Conservation (phyloP, 2,329 filamentous ascomycete species). For the Beauveria rudraprayagi region DNA sequence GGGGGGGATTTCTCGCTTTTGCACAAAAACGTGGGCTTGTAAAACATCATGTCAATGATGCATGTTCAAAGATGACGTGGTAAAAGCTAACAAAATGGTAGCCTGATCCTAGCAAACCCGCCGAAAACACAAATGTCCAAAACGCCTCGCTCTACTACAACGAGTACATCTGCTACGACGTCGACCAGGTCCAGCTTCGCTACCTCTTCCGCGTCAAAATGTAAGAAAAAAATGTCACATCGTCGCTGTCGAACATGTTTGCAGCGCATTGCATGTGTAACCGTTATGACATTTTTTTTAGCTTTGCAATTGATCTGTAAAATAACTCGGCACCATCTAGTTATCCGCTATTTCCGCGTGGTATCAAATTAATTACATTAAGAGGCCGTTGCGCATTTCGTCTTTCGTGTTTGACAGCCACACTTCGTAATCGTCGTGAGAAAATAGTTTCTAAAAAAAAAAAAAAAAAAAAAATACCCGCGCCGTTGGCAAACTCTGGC, state of each 20-base stretch:
- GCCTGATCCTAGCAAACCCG: slow-evolving; percentile 41
- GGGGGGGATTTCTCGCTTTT: neutral
- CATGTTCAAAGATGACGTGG: neutral
- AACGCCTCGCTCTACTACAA: slow-evolving; percentile 54
- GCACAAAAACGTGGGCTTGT: neutral
- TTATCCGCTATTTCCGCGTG: neutral
- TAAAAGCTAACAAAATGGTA: slow-evolving; percentile 17
- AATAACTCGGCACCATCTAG: neutral
- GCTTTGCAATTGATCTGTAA: neutral
- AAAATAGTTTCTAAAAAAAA: neutral
- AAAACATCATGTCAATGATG: neutral
- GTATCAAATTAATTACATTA: neutral
- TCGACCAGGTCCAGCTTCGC: slow-evolving; percentile 60
- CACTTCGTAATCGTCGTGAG: neutral
- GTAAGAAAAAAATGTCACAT: slow-evolving; percentile 15
- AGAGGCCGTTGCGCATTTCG: neutral
- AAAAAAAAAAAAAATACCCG: slow-evolving; percentile 18
- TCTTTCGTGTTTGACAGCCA: neutral
- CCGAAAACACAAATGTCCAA: slow-evolving; percentile 38
- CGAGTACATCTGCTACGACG: slow-evolving; percentile 65
- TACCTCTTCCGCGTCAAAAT: slow-evolving; percentile 60
- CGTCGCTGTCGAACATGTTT: neutral
- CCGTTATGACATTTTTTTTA: neutral
- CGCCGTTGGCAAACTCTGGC: slow-evolving; percentile 25
- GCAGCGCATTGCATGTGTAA: neutral